Conservation (phyloP, 2,329 filamentous ascomycete genomes). For the Seiridium unicorne region DNA sequence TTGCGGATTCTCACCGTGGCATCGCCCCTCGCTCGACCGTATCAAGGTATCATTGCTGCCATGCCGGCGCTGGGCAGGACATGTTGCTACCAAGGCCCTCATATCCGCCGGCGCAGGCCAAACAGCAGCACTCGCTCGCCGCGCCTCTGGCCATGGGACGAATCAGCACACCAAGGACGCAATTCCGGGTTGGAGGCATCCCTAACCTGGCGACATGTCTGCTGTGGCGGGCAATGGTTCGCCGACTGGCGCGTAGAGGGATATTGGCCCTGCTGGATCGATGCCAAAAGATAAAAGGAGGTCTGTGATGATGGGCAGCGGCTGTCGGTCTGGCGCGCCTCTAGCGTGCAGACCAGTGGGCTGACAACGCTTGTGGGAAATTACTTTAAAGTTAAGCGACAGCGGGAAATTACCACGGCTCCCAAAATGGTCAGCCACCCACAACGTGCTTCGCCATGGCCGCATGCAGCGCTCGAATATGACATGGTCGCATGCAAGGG, state of each 20-base stretch:
- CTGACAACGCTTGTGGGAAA: constrained; percentile 22
- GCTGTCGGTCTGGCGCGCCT: neutral
- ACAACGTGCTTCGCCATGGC: neutral
- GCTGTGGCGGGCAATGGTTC: neutral
- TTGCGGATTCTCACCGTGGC: neutral
- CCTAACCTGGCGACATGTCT: neutral
- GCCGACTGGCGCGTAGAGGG: neutral
- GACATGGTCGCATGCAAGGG: neutral
- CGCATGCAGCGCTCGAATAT: neutral
- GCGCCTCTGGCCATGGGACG: neutral
- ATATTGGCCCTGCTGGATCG: neutral
- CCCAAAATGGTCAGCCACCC: neutral
- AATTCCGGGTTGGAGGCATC: neutral
- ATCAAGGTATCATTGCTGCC: too few relatives aligned
- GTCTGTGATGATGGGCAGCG: constrained; percentile 1
- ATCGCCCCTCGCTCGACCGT: neutral
- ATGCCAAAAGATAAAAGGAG: neutral
- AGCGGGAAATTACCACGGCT: constrained; percentile 19
- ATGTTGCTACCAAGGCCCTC: neutral
- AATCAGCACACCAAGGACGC: neutral
- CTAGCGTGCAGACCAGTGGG: constrained; percentile 1
- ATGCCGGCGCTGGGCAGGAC: neutral
- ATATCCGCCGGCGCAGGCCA: neutral
- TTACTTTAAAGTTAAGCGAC: constrained; percentile 29
- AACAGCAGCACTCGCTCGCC: neutral